These are phyloP conservation scores for Ensete ventricosum DNA, from an alignment of 176 grass and related monocot species.

Conservation along the genomic window DNA sequence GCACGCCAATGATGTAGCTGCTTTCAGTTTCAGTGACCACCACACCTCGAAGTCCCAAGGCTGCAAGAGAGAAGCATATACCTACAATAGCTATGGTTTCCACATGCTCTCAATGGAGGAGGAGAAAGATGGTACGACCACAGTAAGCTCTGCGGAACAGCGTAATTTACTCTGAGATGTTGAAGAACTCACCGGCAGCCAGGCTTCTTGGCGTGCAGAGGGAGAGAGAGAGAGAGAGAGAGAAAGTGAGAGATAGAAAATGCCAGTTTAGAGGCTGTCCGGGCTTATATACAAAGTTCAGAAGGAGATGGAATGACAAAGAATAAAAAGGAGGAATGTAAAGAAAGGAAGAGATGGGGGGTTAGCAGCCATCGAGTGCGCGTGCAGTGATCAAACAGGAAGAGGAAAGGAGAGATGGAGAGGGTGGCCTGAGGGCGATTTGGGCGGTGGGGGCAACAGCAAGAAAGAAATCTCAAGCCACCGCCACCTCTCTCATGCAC, in stretches of 20 bases:
- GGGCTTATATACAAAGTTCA: neutral
- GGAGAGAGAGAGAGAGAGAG: neutral
- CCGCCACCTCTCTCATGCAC: neutral
- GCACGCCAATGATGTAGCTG: slow-evolving; percentile 55
- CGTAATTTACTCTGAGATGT: too few relatives aligned
- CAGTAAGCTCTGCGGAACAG: too few relatives aligned
- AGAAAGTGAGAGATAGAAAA: neutral
- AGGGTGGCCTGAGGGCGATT: neutral
- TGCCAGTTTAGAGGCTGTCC: neutral
- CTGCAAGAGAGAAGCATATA: too few relatives aligned
- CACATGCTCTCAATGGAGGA: too few relatives aligned
- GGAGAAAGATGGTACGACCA: too few relatives aligned
- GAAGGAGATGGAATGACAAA: neutral
- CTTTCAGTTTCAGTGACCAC: slow-evolving; percentile 33
- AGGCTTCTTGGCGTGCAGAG: neutral
- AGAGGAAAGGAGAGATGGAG: neutral
- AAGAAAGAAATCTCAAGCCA: neutral
- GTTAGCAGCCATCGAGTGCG: slow-evolving; percentile 7
- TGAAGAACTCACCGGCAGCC: too few relatives aligned
- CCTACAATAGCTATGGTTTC: too few relatives aligned
- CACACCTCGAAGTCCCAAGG: neutral
- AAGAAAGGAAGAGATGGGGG: neutral
- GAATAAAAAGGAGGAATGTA: neutral
- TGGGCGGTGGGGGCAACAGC: neutral
- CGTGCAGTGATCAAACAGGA: neutral